phyloP scores from a whole-genome alignment of 192 early-diverging fungal genomes.

The Hyaloraphidium curvatum region DNA sequence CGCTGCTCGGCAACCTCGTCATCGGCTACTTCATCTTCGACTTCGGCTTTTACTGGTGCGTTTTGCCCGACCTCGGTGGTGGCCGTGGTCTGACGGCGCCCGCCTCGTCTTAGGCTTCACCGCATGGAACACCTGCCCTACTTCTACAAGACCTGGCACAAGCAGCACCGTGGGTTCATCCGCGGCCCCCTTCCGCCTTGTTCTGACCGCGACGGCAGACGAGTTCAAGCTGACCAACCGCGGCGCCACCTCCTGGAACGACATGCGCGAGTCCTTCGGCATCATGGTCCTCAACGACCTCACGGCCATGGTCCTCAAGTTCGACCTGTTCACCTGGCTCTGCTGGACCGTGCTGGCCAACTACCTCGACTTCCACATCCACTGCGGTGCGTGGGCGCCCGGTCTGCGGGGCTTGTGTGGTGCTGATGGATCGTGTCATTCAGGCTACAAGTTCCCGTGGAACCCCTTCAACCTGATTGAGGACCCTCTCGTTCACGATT shows the following conservation, averaged over 20 bases:
- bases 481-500: background rate
- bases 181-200: too few relatives aligned
- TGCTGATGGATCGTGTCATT: too few relatives aligned
- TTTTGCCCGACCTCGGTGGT: too few relatives aligned
- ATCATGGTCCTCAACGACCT: background rate
- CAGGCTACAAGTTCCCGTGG: background rate
- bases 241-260: background rate
- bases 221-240: too few relatives aligned
- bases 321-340: slow-evolving; percentile 2
- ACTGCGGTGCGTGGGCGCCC: background rate
- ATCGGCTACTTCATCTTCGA: too few relatives aligned
- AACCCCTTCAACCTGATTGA: slow-evolving; percentile 1
- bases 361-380: background rate
- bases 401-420: background rate
- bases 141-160: background rate
- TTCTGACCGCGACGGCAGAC: too few relatives aligned
- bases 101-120: too few relatives aligned
- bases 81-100: too few relatives aligned
- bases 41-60: too few relatives aligned
- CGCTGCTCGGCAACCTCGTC: too few relatives aligned
- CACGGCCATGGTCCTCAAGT: background rate
- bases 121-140: too few relatives aligned
- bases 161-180: too few relatives aligned
- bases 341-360: background rate
- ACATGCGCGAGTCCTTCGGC: background rate